Conservation (phyloP, 1,139 yeast genomes). For the Debaryomyces singareniensis region DNA sequence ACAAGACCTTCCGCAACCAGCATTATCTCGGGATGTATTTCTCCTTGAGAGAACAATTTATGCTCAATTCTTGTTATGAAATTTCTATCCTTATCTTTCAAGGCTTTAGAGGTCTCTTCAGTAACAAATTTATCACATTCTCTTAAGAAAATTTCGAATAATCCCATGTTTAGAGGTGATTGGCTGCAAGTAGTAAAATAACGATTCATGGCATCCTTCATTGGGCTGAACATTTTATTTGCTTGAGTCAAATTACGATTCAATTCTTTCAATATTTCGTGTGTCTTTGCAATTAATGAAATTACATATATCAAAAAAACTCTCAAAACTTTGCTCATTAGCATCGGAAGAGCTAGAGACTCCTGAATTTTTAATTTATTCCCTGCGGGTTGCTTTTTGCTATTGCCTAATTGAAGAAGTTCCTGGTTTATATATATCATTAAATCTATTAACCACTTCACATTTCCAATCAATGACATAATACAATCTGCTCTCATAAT, state of each 20-base stretch:
- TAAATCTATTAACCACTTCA: slow-evolving; percentile 76
- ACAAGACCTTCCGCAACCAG: slow-evolving; percentile 24
- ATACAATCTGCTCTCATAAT: slow-evolving; percentile 52
- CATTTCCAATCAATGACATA: slow-evolving; percentile 59
- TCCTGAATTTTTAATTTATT: slow-evolving; percentile 22
- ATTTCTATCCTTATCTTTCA: slow-evolving; percentile 23
- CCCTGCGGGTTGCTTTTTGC: slow-evolving; percentile 13
- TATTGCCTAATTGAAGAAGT: slow-evolving; percentile 34
- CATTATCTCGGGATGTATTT: slow-evolving; percentile 41
- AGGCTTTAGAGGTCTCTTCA: slow-evolving; percentile 20
- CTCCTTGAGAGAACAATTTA: slow-evolving; percentile 58
- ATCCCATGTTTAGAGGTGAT: slow-evolving; percentile 52
- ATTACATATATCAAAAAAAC: slow-evolving; percentile 63
- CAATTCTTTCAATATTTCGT: slow-evolving; percentile 47
- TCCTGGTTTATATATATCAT: slow-evolving; percentile 65
- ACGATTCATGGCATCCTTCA: slow-evolving; percentile 48
- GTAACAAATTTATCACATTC: slow-evolving; percentile 38
- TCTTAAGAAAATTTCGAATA: slow-evolving; percentile 57
- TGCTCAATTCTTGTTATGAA: slow-evolving; percentile 51
- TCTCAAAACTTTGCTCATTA: slow-evolving; percentile 66
- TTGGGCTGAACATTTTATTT: slow-evolving; percentile 42
- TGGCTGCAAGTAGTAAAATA: slow-evolving; percentile 47
- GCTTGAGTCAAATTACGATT: slow-evolving; percentile 37
- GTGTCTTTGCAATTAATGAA: slow-evolving; percentile 63
- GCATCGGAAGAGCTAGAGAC: slow-evolving; percentile 43